phyloP scores from a whole-genome alignment of 495 filamentous ascomycete genomes.

The Trypethelium eluteriae region DNA sequence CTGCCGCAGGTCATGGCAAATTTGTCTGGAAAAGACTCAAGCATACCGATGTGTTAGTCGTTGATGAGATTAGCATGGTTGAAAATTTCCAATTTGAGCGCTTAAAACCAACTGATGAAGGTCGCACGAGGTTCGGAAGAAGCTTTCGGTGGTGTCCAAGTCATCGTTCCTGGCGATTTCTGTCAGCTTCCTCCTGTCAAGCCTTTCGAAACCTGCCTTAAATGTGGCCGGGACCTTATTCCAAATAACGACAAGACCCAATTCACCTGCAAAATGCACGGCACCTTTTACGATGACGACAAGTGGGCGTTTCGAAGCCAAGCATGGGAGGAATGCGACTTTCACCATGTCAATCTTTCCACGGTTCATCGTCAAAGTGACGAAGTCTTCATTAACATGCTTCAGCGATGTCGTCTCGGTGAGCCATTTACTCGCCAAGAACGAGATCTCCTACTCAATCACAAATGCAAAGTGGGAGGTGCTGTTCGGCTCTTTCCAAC shows the following conservation, averaged over 20 bases:
- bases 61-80: conserved; percentile 48
- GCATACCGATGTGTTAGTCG: conserved; percentile 39
- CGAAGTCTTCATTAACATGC: conserved; percentile 41
- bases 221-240: conserved; percentile 28
- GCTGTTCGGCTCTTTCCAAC: conserved; percentile 43
- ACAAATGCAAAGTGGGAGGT: conserved; percentile 36
- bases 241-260: too few species aligned
- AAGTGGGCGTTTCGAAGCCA: conserved; percentile 33
- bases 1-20: conserved; percentile 37
- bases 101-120: conserved; percentile 47
- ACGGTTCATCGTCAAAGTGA: conserved; percentile 50
- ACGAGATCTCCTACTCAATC: conserved; percentile 41
- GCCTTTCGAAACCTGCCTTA: conserved; percentile 35
- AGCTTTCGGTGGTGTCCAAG: conserved; percentile 42
- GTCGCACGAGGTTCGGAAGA: conserved; percentile 29
- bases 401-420: conserved; percentile 47
- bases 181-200: conserved; percentile 42
- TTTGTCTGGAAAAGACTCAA: conserved; percentile 41
- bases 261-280: too few species aligned
- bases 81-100: conserved; percentile 50
- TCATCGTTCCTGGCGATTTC: conserved; percentile 41
- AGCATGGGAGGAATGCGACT: conserved; percentile 35
- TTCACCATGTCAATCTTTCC: conserved; percentile 37
- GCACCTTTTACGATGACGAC: conserved; percentile 19
- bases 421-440: conserved; percentile 33